phyloP scores from a whole-genome alignment of 2,329 filamentous ascomycete genomes.

The Anisogramma anomala region DNA sequence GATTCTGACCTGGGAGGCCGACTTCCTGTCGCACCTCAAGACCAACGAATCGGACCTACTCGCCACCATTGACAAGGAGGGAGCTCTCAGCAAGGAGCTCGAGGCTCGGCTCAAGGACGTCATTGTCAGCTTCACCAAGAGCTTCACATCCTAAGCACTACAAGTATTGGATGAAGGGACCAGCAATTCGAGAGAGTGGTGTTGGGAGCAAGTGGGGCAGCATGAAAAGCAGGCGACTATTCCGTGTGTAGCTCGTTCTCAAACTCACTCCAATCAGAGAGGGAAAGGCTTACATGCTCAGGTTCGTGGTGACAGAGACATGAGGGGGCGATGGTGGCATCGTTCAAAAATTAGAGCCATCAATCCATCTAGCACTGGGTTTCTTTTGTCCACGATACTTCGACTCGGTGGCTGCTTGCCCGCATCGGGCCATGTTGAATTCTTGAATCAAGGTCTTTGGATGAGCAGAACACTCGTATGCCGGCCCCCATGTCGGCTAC shows the following conservation, averaged over 20 bases:
- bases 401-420: no score
- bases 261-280: constrained; percentile 33
- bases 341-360: constrained; percentile 53
- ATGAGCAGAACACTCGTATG: no score
- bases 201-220: constrained; percentile 23
- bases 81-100: constrained; percentile 86
- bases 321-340: constrained; percentile 34
- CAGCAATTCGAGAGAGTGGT: constrained; percentile 17
- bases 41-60: constrained; percentile 79
- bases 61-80: constrained; percentile 86
- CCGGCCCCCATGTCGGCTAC: no score
- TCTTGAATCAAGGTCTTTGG: no score
- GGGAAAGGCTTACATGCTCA: constrained; percentile 30
- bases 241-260: constrained; percentile 29
- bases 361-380: constrained; percentile 51
- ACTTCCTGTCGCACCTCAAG: constrained; percentile 88
- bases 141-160: constrained; percentile 54
- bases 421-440: no score
- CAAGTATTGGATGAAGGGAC: constrained; percentile 23
- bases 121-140: constrained; percentile 78
- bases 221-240: constrained; percentile 34
- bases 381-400: constrained; percentile 40
- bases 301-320: constrained; percentile 36
- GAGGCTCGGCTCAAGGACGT: constrained; percentile 73
- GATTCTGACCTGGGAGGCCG: constrained; percentile 86